Evolutionary conservation across 1,284 basidiomycete genomes (phyloP).

Genomic region (Cryptococcus sp.): DNA sequence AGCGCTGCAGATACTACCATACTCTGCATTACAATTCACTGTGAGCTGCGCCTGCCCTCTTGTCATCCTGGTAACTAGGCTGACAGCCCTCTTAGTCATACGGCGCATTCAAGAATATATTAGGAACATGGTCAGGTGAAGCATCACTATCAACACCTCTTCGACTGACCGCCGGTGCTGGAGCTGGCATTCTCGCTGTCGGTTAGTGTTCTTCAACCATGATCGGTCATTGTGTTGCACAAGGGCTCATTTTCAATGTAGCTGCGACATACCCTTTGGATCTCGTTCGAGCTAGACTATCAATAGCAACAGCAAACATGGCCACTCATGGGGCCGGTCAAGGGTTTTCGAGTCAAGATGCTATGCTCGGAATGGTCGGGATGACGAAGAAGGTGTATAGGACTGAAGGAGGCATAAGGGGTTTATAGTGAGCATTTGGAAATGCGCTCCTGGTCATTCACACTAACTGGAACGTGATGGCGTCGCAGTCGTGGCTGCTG

Average conservation of each 20-base stretch:
- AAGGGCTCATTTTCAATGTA: constrained; percentile 3
- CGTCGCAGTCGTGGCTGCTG: constrained; percentile 62
- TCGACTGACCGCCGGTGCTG: constrained; percentile 76
- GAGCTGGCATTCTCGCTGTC: constrained; percentile 88
- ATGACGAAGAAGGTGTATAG: constrained; percentile 87
- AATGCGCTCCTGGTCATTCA: not conserved
- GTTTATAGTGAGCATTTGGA: constrained; percentile 66
- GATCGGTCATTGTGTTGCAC: not conserved
- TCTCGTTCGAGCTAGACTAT: constrained; percentile 86
- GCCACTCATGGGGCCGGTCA: constrained; percentile 39
- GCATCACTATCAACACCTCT: constrained; percentile 78
- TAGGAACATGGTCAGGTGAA: constrained; percentile 56
- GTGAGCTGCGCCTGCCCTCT: constrained; percentile 39
- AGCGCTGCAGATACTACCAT: constrained; percentile 50
- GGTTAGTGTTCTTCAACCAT: constrained; percentile 58
- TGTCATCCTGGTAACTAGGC: not conserved
- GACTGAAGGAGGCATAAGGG: constrained; percentile 85
- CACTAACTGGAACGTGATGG: constrained; percentile 4
- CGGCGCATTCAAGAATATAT: constrained; percentile 80
- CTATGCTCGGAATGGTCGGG: constrained; percentile 70
- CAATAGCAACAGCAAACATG: constrained; percentile 73
- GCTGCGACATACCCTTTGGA: constrained; percentile 92
- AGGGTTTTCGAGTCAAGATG: constrained; percentile 42
- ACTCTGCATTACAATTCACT: constrained; percentile 87
- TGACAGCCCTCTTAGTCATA: constrained; percentile 52